Base-by-base conservation (phyloP, 2,329 filamentous ascomycete genomes). In the Ophiostoma perfectum region DNA sequence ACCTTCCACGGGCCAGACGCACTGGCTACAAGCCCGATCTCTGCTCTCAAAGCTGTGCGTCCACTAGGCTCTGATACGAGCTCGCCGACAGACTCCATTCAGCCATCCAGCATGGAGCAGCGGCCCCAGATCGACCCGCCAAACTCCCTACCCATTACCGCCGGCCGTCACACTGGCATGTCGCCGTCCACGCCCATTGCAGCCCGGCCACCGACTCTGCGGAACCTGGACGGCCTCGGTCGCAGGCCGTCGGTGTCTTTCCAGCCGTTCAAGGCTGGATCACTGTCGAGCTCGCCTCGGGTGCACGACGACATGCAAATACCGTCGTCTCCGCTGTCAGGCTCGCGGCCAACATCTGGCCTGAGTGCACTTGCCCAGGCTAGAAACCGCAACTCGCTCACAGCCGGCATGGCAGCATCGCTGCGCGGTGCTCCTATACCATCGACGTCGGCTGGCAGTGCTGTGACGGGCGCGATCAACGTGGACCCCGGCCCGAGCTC, bases 231-330 rank as follows among this genome's bases (percentile, higher is more conserved):
- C 60, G 81, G 80, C 36, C 74, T 84, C 64, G 83, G 83, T 67
- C 86, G 93, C 73, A 87, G 92, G 67, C 89, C 91, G 6, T 97
- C 92, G 0, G 86, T 97, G 36, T 96, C 92, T 0, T 97, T 97
- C 74, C 92, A 96, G 73, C 93, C 94, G 0, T 99, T 99, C 81
- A 99, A 99, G 78, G 92, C 93, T 14, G 94, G 94, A 11, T 96
- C 94, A 1, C 82, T 98, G n/a, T 96, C 93, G 2, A 92, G 91
- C 4, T 97, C 93, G 4, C 94, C 93, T 0, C 80, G 83, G 42
- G 76, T 80, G 6, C 75, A 86, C 12, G 76, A 78, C 14, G 85
- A 86, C 65, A 75, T 81, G 1, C 82, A 84, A 16, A 76, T 80
- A 1, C 83, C 86, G 14, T 80, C 82, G 44, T 89, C 87, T 3